Evolutionary conservation across 1,284 basidiomycete species (phyloP), one percentile per base, ranked within the genome.

Genomic region (Cryptococcus sp.): DNA sequence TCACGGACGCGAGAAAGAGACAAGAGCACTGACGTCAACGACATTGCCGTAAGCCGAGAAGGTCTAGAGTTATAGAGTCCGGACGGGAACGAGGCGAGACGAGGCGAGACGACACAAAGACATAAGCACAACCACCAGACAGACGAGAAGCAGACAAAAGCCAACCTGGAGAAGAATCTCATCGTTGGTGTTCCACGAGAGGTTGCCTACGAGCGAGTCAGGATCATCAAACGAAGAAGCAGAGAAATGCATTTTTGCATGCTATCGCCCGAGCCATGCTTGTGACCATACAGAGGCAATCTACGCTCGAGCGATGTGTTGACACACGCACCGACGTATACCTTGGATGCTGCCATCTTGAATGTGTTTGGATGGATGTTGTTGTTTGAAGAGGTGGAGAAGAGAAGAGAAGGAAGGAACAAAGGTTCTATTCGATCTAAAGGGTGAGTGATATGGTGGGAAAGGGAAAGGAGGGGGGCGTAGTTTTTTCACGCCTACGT

Each of bases 131-230:
- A 86, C 75, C 74, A 91, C 85, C 72, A 82, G 19, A 73, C 88
- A 89, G 74, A 75, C 41, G 66, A 61, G 64, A 64, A 53, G 20
- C 35, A 74, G 61, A 70, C 70, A 67, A 69, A 77, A 75, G 76
- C 79, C 75, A 69, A 92, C 91, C 83, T 86, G 81, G 80, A 86
- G 86, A 72, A 94, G 84, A 64, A 85, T 86, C 57, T 93, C 91
- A 85, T 93, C 91, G 77, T 86, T 93, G 80, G 91, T 93, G 86
- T 90, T 91, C 91, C 91, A 80, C 60, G 78, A 80, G 59, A 80
- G 74, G 70, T 81, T 80, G 65, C 80, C 78, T 80, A 62, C 25
- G 13, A 46, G 22, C 42, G 42, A 23, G 46, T 40, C 16, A 55
- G 20, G n/a, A 46, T 57, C 19, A 27, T 20, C 17, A 52, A 35